phyloP scores from a whole-genome alignment of 495 filamentous ascomycete species.

The Annulohypoxylon moriforme region DNA sequence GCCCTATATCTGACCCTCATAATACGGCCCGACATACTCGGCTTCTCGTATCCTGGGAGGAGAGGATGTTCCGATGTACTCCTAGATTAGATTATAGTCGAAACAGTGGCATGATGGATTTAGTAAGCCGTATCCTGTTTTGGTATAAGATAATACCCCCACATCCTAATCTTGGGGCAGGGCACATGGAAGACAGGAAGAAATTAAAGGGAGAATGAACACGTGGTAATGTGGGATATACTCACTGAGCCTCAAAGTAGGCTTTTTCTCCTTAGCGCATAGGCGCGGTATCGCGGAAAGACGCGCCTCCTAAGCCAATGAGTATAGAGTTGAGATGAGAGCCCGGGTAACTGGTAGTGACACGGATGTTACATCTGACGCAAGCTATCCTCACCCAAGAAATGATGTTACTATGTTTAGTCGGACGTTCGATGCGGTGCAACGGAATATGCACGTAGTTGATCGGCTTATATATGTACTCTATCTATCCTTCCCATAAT shows the following conservation, averaged over 20 bases:
- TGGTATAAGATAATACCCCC: neutral
- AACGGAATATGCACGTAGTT: constrained; percentile 19
- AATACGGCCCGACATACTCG: neutral
- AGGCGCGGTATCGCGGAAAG: neutral
- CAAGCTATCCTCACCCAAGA: neutral
- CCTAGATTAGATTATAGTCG: neutral
- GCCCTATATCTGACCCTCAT: neutral
- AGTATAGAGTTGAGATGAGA: neutral
- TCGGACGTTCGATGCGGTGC: constrained; percentile 18
- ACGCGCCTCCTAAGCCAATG: neutral
- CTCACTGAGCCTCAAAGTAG: neutral
- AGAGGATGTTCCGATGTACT: neutral
- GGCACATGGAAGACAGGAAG: neutral
- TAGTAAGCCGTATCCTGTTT: constrained; percentile 1
- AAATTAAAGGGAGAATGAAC: neutral
- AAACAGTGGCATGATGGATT: neutral
- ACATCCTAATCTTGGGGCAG: neutral
- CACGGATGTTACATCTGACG: constrained; percentile 1
- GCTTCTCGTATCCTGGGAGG: neutral
- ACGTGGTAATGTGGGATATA: neutral
- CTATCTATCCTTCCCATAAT: constrained; percentile 28
- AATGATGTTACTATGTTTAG: constrained; percentile 24
- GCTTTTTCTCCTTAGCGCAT: neutral
- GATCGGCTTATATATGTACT: constrained; percentile 26
- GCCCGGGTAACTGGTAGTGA: neutral